These are phyloP conservation scores for Citropsis articulata DNA, from an alignment of 345 rosid genomes.

Conservation along the genomic window DNA sequence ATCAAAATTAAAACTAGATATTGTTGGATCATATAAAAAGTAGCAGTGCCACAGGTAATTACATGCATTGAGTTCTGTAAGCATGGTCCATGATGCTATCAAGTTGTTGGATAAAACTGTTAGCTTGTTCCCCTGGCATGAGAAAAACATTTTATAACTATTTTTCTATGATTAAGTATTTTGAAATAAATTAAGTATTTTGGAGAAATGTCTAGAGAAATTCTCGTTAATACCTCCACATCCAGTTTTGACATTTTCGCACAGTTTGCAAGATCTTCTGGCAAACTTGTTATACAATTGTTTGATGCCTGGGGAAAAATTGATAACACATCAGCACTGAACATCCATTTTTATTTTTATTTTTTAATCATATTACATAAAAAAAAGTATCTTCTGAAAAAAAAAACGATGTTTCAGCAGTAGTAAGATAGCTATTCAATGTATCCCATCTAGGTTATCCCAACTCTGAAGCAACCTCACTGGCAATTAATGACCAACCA, in stretches of 20 bases:
- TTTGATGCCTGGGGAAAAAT: constrained; percentile 63
- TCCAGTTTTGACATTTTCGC: constrained; percentile 70
- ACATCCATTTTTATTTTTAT: background rate
- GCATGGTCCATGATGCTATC: constrained; percentile 70
- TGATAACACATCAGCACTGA: background rate
- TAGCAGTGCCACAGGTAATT: constrained; percentile 23
- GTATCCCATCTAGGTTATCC: background rate
- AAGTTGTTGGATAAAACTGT: constrained; percentile 47
- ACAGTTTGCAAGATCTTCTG: constrained; percentile 71
- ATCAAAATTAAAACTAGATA: background rate
- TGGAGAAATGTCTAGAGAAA: background rate
- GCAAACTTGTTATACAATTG: constrained; percentile 58
- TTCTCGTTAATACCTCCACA: constrained; percentile 59
- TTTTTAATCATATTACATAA: background rate
- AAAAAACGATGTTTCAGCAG: background rate
- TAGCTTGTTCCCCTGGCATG: constrained; percentile 80
- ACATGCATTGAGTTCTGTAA: constrained; percentile 85
- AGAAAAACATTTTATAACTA: background rate
- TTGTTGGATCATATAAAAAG: background rate
- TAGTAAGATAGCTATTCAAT: background rate
- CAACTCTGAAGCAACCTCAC: background rate
- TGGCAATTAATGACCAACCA: background rate
- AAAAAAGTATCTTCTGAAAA: background rate
- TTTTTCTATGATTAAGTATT: background rate
- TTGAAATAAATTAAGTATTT: background rate